Percentiles rank a stretch among this genome's conserved stretches.
Evolutionary conservation across 176 grass and related monocot genomes (phyloP).

Genomic region (Juncus inflexus): DNA sequence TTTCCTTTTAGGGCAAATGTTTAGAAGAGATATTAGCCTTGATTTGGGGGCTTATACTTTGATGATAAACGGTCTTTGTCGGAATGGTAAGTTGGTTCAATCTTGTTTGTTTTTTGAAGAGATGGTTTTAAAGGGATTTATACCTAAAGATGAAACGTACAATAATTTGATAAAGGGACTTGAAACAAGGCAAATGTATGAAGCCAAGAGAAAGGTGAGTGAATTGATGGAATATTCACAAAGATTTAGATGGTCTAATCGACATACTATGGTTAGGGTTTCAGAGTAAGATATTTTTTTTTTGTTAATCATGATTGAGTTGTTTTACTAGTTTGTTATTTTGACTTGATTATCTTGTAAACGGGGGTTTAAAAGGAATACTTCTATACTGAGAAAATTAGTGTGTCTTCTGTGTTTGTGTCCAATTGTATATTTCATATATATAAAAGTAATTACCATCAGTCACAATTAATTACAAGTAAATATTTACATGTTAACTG

Average conservation of each 20-base stretch:
- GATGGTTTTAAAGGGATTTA: conserved; percentile 69
- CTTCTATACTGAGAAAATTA: too few relatives aligned
- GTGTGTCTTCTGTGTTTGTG: too few relatives aligned
- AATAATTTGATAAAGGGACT: conserved; percentile 53
- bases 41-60: conserved; percentile 73
- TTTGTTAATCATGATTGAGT: too few relatives aligned
- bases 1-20: conserved; percentile 71
- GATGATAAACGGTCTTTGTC: conserved; percentile 55
- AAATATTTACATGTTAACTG: too few relatives aligned
- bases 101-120: conserved; percentile 76
- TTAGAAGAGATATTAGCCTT: conserved; percentile 59
- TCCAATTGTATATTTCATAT: too few relatives aligned
- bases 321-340: too few relatives aligned
- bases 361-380: too few relatives aligned
- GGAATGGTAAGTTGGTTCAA: conserved; percentile 49
- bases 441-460: too few relatives aligned
- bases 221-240: conserved; percentile 34
- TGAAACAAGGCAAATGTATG: conserved; percentile 46
- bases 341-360: too few relatives aligned
- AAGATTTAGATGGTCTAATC: conserved; percentile 23
- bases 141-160: conserved; percentile 57
- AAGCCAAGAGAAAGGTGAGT: conserved; percentile 41
- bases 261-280: conserved; percentile 2
- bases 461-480: too few relatives aligned
- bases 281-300: too few relatives aligned